Evolutionary conservation across 2,329 filamentous ascomycete species (phyloP).

Genomic region (Penicillium sp.): DNA sequence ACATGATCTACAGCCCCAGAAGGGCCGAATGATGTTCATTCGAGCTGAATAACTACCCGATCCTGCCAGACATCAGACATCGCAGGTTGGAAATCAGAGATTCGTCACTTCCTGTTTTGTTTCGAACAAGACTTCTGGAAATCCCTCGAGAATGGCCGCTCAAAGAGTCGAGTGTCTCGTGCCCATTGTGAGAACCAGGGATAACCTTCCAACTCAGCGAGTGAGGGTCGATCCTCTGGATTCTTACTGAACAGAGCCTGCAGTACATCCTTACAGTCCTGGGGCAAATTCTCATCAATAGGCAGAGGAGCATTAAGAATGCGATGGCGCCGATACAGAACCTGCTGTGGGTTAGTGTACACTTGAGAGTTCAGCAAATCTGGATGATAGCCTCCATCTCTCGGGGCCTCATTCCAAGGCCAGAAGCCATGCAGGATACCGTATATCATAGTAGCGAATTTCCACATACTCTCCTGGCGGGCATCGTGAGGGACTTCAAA

Average conservation of each 20-base stretch:
- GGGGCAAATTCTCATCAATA: constrained; percentile 33
- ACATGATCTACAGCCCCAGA: not conserved
- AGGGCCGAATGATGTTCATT: not conserved
- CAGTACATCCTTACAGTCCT: constrained; percentile 39
- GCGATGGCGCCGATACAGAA: constrained; percentile 24
- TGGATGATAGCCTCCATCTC: constrained; percentile 9
- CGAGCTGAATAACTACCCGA: not conserved
- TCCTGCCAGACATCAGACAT: not conserved
- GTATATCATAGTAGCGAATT: constrained; percentile 33
- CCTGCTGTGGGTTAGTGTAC: not conserved
- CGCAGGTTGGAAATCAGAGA: not conserved
- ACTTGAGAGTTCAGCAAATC: constrained; percentile 4
- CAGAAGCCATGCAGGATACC: constrained; percentile 39
- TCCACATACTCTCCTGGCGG: constrained; percentile 31
- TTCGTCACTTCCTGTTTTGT: not conserved
- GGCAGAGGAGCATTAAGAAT: constrained; percentile 34
- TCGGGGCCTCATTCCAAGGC: constrained; percentile 35
- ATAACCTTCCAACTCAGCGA: constrained; percentile 30
- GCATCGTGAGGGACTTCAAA: constrained; percentile 21
- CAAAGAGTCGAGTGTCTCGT: constrained; percentile 14
- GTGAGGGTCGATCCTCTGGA: constrained; percentile 25
- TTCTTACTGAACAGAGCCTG: constrained; percentile 31
- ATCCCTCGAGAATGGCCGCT: constrained; percentile 14
- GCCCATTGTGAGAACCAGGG: constrained; percentile 34
- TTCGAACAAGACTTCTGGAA: constrained; percentile 6